Evolutionary conservation across 2,329 filamentous ascomycete species (phyloP).

Genomic region (Pseudogymnoascus sp.): DNA sequence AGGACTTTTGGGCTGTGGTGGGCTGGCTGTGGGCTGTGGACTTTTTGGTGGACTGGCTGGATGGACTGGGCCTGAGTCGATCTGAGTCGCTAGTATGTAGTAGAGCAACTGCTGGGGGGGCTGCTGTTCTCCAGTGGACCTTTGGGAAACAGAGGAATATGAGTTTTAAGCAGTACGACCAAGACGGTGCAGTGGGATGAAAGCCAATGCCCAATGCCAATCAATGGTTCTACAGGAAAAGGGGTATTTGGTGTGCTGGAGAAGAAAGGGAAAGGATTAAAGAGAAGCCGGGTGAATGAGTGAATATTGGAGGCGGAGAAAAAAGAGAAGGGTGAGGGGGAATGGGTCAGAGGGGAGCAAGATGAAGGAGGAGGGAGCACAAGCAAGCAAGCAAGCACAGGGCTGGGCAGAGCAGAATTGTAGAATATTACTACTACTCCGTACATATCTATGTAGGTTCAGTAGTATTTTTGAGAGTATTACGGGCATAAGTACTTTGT

Average conservation of each 20-base stretch:
- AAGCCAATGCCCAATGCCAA: not conserved
- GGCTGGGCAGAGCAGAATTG: not conserved
- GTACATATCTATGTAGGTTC: too few species aligned
- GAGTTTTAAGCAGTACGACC: not conserved
- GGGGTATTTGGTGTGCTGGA: not conserved
- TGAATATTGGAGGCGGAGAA: not conserved
- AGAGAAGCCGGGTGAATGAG: not conserved
- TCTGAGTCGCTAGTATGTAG: not conserved
- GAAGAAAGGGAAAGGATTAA: not conserved
- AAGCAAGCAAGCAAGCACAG: not conserved
- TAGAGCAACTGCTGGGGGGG: not conserved
- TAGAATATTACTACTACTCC: too few species aligned
- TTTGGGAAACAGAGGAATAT: not conserved
- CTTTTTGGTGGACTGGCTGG: not conserved
- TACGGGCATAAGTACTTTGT: not conserved
- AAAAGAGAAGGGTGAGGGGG: not conserved
- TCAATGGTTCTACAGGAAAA: not conserved
- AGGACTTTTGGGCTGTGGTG: not conserved
- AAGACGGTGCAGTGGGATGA: not conserved
- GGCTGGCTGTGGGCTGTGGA: not conserved
- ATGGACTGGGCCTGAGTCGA: not conserved
- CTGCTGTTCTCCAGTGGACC: not conserved
- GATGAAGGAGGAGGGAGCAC: not conserved
- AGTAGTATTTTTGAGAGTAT: too few species aligned
- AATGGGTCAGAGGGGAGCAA: not conserved